Base-by-base conservation (phyloP, 2,329 filamentous ascomycete genomes). In the Rutstroemia sydowiana region DNA sequence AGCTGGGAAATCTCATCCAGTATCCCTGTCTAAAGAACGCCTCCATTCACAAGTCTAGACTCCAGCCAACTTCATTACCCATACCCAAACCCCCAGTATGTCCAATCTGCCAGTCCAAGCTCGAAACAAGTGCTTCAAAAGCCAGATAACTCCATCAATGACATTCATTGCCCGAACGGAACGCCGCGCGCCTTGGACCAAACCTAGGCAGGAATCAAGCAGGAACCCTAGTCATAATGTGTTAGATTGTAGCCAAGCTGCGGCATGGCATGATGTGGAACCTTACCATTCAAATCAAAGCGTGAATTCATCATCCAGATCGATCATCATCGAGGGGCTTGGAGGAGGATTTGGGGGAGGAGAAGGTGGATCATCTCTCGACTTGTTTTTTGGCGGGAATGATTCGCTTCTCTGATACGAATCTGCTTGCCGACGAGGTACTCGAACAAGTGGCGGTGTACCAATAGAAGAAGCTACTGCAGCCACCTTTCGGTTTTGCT, bases 281-380 rank as follows among this genome's bases (percentile, higher is more conserved):
- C 31, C 39, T 41, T 46, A 61, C 57, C 44, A 51, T 45, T 49
- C 47, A 53, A 20, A 42, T 51, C 42, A 51, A 16, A 51, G 46
- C 28, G 11, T 46, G 18, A 51, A 46, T 16, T 39, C 18, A 20
- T 50, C 45, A 36, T 53, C 42, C 16, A 53, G 45, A 9, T 46
- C 34, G 13, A 59, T n/a, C 5, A 40, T 52, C 50, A 48, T 52
- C 2, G 67, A 59, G 32, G 68, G 59, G 51, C 67, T 70, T 8
- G 69, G 69, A 18, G 69, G 69, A 8, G 69, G 69, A 39, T 67
- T 68, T 14, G 69, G 69, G 16, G 69, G 67, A 52, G 69, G 69
- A 16, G 66, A 68, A 20, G 69, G 68, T 16, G 70, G 68, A 48
- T 69, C 66, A 45, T 62, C 66, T 60, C 67, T 65, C 18, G 68